phyloP scores from a whole-genome alignment of 306 rosid genomes.

The Citrullus mucosospermus region DNA sequence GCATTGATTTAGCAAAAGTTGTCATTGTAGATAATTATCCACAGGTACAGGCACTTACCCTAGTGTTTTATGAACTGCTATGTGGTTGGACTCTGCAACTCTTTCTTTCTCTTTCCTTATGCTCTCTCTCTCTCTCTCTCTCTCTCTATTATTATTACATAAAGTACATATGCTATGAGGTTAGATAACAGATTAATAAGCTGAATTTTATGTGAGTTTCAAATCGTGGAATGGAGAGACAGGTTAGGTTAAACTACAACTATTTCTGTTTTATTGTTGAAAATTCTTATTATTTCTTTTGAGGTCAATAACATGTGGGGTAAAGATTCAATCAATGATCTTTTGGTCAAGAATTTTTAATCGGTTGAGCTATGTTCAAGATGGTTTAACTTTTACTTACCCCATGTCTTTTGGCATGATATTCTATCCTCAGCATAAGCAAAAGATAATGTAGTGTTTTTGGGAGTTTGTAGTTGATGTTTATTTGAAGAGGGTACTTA shows the following conservation, averaged over 20 bases:
- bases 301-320: neutral
- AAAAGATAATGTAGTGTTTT: neutral
- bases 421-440: neutral
- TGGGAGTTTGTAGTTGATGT: neutral
- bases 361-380: too few species aligned
- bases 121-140: neutral
- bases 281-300: neutral
- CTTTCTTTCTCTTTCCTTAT: neutral
- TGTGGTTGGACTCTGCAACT: neutral
- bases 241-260: neutral
- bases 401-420: neutral
- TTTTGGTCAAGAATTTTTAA: neutral
- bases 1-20: constrained; percentile 79
- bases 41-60: constrained; percentile 43
- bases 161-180: neutral
- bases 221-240: neutral
- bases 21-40: constrained; percentile 93
- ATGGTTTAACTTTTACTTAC: too few species aligned
- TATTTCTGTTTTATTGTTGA: neutral
- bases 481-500: neutral
- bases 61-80: neutral
- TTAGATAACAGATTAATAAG: neutral
- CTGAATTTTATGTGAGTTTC: neutral
- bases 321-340: neutral
- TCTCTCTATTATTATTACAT: neutral